Percentiles rank a stretch among this genome's conserved stretches.
Conservation (phyloP, 2,329 filamentous ascomycete genomes). For the Thelonectria discophora region DNA sequence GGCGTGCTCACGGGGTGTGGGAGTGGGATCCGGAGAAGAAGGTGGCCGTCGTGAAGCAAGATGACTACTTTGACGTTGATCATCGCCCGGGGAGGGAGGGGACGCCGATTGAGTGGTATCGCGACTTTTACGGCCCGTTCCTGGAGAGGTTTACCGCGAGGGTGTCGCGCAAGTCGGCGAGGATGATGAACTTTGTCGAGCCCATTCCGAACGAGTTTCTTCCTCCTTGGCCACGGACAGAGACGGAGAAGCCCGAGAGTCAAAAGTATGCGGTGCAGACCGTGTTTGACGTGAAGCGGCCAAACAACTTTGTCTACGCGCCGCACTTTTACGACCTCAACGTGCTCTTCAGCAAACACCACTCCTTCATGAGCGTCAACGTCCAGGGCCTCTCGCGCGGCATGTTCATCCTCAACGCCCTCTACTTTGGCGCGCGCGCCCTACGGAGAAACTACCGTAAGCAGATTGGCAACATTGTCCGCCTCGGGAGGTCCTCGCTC, state of each 20-base stretch:
- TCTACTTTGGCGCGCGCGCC: conserved; percentile 52
- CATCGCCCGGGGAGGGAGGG: conserved; percentile 50
- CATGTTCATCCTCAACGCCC: conserved; percentile 51
- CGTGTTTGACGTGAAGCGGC: conserved; percentile 41
- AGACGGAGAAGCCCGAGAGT: conserved; percentile 15
- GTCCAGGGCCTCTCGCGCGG: conserved; percentile 53
- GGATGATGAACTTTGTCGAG: conserved; percentile 50
- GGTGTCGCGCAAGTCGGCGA: conserved; percentile 42
- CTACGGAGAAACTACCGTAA: conserved; percentile 51
- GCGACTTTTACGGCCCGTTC: conserved; percentile 54
- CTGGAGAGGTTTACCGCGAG: conserved; percentile 48
- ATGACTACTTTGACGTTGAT: conserved; percentile 50
- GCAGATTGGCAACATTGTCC: conserved; percentile 50
- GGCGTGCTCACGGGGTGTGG: conserved; percentile 52
- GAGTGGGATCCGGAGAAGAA: conserved; percentile 46
- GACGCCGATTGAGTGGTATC: conserved; percentile 51
- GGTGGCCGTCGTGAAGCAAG: conserved; percentile 39
- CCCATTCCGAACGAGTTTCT: conserved; percentile 54
- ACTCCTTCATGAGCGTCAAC: conserved; percentile 50
- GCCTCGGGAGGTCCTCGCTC: conserved; percentile 45
- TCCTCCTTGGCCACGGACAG: conserved; percentile 46
- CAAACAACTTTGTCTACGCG: conserved; percentile 50
- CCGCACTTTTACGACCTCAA: conserved; percentile 56
- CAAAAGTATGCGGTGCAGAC: conserved; percentile 43
- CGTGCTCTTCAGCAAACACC: conserved; percentile 50